Evolutionary conservation across 208 protist genomes (phyloP), one percentile per base, ranked within the genome.

Genomic region (Phytomonas serpens): DNA sequence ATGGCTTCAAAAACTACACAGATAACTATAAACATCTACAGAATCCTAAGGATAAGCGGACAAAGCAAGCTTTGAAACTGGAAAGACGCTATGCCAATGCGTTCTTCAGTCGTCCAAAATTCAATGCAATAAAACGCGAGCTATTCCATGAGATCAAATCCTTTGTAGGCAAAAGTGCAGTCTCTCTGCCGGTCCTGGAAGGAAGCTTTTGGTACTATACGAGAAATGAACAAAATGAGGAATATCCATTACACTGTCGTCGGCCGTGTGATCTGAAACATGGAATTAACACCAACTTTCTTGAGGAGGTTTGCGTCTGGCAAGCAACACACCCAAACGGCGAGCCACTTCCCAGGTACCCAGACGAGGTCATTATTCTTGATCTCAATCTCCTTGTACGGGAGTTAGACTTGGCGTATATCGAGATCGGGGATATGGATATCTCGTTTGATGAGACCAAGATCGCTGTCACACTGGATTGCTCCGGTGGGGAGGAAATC

Each of bases 121-220:
- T 6, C 63, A 63, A 16, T 68, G 62, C 52, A 61, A 57, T 87
- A 0, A 72, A 77, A 10, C 61, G 73, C 47, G 68, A 52, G 2
- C 64, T 93, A 9, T 91, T 75, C 57, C 64, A 70, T 40, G 85
- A 93, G 62, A 91, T 93, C 79, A 72, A 72, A 23, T 42, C 64
- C 0, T 75, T 84, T 0, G 79, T 75, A 73, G 80, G 80, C 57
- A 79, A 82, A 37, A 73, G 81, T 1, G 84, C 90, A 68, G 77
- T 72, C 10, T 91, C 85, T 1, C 72, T 93, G 14, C 88, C 88
- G 6, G 73, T 69, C 5, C 40, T 69, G 10, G 82, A 93, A 67
- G 77, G 86, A 38, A 16, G 72, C 34, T 93, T 76, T 68, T 93
- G 85, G 85, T 93, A 93, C 75, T 93, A 87, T 71, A 78, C 77